These are phyloP conservation scores for Penicillium canariense DNA, from an alignment of 495 filamentous ascomycete species.

Conservation along the genomic window DNA sequence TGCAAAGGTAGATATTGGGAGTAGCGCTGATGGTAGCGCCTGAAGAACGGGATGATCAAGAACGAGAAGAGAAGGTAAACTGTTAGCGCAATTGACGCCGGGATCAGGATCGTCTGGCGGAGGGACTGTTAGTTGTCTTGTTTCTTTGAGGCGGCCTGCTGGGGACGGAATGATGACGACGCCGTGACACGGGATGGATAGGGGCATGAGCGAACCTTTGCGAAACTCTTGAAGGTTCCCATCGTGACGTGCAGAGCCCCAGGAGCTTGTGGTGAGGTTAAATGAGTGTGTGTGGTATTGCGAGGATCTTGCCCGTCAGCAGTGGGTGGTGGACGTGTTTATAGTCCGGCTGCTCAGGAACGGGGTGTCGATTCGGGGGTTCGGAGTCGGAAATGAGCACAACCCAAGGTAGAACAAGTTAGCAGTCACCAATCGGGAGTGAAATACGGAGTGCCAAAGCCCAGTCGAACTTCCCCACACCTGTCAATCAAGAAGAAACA, in stretches of 20 bases:
- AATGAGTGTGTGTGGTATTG: neutral
- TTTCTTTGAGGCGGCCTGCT: neutral
- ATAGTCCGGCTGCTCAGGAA: neutral
- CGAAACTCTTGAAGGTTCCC: constrained; percentile 32
- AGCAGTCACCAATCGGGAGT: neutral
- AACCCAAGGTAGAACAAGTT: neutral
- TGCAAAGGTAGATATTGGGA: constrained; percentile 66
- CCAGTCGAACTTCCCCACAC: neutral
- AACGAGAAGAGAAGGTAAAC: constrained; percentile 72
- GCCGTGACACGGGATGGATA: neutral
- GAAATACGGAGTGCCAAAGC: neutral
- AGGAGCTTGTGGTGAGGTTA: neutral
- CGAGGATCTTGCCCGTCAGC: neutral
- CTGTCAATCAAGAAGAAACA: neutral
- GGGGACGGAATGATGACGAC: neutral
- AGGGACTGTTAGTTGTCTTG: constrained; percentile 11
- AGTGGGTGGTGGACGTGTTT: neutral
- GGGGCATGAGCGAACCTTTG: constrained; percentile 28
- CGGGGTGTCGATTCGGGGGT: neutral
- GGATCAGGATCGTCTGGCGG: constrained; percentile 71
- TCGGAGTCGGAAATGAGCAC: neutral
- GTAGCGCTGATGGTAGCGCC: constrained; percentile 71
- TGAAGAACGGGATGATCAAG: constrained; percentile 71
- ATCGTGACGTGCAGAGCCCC: constrained; percentile 14
- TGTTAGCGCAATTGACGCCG: constrained; percentile 70